Evolutionary conservation across 495 filamentous ascomycete species (phyloP), one percentile per base, ranked within the genome.

Genomic region (Penicillium longicatenatum): DNA sequence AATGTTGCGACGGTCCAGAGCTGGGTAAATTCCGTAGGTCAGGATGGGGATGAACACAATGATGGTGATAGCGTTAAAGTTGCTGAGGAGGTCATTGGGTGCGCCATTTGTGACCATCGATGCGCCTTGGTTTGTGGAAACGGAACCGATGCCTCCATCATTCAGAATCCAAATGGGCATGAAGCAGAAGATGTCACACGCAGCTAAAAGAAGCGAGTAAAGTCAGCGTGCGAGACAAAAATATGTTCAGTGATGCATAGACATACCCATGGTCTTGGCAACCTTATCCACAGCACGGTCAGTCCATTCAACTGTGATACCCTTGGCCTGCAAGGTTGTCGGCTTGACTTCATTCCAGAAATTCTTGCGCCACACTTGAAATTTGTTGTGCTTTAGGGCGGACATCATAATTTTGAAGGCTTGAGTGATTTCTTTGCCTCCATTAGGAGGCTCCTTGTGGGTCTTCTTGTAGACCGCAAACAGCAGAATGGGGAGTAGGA

Each of bases 311-410:
- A 76, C 73, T 0, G 33, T 50, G 31, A 81, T 75, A 6, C 81
- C 81, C 12, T 74, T 67, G 17, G 72, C 73, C 11, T 75, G 75
- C 48, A 89, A 77, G 45, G 78, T 68, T 43, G 81, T 83, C 0
- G 89, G 87, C 63, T 84, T 86, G 17, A 85, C 89, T 3, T 80
- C 65, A 6, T 91, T 81, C 78, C 81, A 89, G 68, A 88, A 88
- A 26, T 80, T 77, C 33, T 75, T 70, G 4, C 79, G 78, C 64
- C 83, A 83, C 8, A 88, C 63, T 52, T 71, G 78, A 53, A 82
- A 67, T n/a, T 85, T 85, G 35, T 81, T 85, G 19, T 77, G 72
- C 52, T 77, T 77, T 39, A 87, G 66, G 54, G 82, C 82, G 21
- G 80, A 77, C 20, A 69, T 60, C 16, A 85, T 62, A 10, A 88